Conservation (phyloP, 1,139 yeast species). For the Pichia sp. region DNA sequence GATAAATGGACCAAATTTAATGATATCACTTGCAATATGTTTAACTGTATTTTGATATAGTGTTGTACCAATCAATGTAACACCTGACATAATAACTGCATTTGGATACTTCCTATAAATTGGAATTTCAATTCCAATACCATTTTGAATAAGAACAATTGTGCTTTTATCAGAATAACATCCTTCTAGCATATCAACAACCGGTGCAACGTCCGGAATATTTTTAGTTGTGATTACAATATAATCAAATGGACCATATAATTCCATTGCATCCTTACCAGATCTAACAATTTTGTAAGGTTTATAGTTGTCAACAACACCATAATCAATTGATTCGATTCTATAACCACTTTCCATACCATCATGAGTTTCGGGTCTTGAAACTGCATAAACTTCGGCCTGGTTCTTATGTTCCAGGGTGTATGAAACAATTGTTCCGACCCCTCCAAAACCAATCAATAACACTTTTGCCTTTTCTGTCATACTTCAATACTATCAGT, state of each 20-base stretch:
- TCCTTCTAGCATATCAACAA: slow-evolving; percentile 54
- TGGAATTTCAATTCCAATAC: slow-evolving; percentile 63
- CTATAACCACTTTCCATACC: slow-evolving; percentile 49
- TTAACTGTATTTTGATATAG: slow-evolving; percentile 46
- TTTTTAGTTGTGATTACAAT: slow-evolving; percentile 65
- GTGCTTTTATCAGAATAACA: slow-evolving; percentile 46
- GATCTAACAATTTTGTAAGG: slow-evolving; percentile 41
- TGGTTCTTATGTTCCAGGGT: slow-evolving; percentile 39
- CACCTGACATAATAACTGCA: slow-evolving; percentile 57
- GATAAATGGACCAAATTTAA: slow-evolving; percentile 51
- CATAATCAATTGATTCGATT: slow-evolving; percentile 56
- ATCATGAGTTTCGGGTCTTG: slow-evolving; percentile 58
- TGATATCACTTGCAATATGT: slow-evolving; percentile 44
- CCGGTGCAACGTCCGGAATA: slow-evolving; percentile 55
- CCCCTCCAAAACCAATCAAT: slow-evolving; percentile 65
- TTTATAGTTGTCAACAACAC: slow-evolving; percentile 44
- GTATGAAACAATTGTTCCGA: slow-evolving; percentile 63
- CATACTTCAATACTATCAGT: not conserved
- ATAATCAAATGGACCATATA: slow-evolving; percentile 52
- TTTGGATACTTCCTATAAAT: slow-evolving; percentile 51
- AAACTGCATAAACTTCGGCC: slow-evolving; percentile 54
- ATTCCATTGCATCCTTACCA: slow-evolving; percentile 21
- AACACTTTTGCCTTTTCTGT: slow-evolving; percentile 32
- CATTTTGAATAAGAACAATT: slow-evolving; percentile 64
- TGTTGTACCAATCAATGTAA: slow-evolving; percentile 62